These are phyloP conservation scores for Coprinopsis strossmayeri DNA, from an alignment of 768 basidiomycete species.

Conservation along the genomic window DNA sequence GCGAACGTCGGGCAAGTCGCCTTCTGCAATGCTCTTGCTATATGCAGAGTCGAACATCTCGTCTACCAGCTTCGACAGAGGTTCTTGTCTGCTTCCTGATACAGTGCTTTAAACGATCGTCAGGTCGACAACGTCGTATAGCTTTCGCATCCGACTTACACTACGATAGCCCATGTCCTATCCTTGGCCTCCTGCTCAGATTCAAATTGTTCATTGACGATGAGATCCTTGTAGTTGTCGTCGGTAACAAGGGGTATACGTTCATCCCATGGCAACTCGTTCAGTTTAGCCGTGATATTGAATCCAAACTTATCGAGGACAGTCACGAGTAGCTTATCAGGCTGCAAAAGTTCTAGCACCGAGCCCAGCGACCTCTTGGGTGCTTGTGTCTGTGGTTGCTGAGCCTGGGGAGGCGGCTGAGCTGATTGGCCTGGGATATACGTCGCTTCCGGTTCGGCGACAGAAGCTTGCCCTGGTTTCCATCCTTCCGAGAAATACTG, in stretches of 20 bases:
- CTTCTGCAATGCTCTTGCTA: conserved; percentile 51
- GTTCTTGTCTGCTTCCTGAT: conserved; percentile 52
- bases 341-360: conserved; percentile 26
- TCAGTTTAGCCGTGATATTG: conserved; percentile 50
- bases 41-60: conserved; percentile 68
- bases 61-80: conserved; percentile 66
- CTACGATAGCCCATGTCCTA: conserved; percentile 70
- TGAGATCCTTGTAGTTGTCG: conserved; percentile 65
- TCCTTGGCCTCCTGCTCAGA: conserved; percentile 52
- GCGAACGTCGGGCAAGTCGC: conserved; percentile 63
- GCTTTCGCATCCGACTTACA: conserved; percentile 43
- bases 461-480: conserved; percentile 57
- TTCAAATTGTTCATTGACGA: conserved; percentile 63
- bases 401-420: conserved; percentile 15
- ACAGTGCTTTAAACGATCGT: conserved; percentile 37
- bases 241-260: conserved; percentile 79
- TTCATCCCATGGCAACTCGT: conserved; percentile 52
- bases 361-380: not conserved
- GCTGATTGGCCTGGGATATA: conserved; percentile 13
- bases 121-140: not conserved
- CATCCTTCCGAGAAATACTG: conserved; percentile 83
- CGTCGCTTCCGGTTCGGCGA: conserved; percentile 17
- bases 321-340: conserved; percentile 39
- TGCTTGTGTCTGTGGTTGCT: not conserved
- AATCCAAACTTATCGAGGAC: conserved; percentile 57